Percentiles rank a stretch among this genome's conserved stretches.
These are phyloP conservation scores for Tillandsia fasciculata DNA, from an alignment of 176 grass and related monocot genomes.

Conservation along the genomic window DNA sequence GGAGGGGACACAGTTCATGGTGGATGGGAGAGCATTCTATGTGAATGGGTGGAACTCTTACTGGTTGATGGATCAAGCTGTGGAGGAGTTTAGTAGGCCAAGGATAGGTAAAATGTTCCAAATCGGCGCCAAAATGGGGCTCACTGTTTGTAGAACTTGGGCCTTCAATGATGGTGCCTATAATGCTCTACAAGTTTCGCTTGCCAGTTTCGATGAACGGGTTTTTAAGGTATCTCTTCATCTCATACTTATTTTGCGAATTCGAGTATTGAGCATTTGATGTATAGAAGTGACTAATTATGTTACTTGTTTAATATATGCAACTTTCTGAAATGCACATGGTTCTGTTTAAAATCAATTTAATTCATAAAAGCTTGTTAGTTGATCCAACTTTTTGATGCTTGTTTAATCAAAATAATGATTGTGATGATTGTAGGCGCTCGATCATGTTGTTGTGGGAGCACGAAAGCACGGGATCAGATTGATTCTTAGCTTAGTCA, in stretches of 20 bases:
- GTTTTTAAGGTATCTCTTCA: constrained; percentile 51
- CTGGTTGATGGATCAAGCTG: constrained; percentile 93
- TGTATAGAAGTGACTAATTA: no score
- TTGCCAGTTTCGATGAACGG: constrained; percentile 68
- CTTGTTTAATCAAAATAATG: background rate
- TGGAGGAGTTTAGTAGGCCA: constrained; percentile 43
- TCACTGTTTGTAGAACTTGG: constrained; percentile 95
- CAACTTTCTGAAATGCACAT: no score
- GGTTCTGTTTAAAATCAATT: no score
- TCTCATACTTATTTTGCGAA: no score
- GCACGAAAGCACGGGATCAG: constrained; percentile 52
- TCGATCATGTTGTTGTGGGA: constrained; percentile 72
- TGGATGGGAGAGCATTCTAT: constrained; percentile 68
- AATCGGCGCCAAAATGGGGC: constrained; percentile 50
- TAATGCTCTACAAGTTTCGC: constrained; percentile 87
- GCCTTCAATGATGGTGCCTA: constrained; percentile 89
- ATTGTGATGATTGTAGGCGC: constrained; percentile 28
- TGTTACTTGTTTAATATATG: no score
- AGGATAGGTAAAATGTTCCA: constrained; percentile 52
- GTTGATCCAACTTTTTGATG: background rate
- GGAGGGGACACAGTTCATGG: constrained; percentile 46
- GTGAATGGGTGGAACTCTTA: constrained; percentile 98
- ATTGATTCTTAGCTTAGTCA: constrained; percentile 60
- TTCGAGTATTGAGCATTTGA: no score
- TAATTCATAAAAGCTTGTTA: no score